Conservation (phyloP, 805 yeast genomes). For the Kuraishia capsulata region DNA sequence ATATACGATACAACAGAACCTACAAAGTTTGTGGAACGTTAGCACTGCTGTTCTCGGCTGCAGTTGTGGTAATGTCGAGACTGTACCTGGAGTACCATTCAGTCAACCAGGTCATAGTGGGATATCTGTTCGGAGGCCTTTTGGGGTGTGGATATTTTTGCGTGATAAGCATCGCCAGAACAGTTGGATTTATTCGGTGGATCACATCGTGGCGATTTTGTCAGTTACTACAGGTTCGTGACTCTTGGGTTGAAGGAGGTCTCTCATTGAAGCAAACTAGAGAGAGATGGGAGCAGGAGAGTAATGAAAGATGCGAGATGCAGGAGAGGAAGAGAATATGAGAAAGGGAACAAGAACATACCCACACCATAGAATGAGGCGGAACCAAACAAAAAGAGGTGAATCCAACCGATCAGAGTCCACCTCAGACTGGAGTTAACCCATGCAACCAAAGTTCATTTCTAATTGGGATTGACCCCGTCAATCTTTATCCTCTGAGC, state of each 20-base stretch:
- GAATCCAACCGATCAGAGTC: too few species aligned
- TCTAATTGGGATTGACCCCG: conserved; percentile 11
- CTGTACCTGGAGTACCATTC: conserved; percentile 77
- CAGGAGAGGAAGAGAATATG: too few species aligned
- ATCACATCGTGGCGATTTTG: conserved; percentile 49
- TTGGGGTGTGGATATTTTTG: conserved; percentile 53
- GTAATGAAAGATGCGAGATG: too few species aligned
- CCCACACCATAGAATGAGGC: too few species aligned
- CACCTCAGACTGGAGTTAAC: too few species aligned
- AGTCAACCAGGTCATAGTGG: conserved; percentile 62
- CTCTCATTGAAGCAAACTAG: conserved; percentile 1
- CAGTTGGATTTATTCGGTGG: conserved; percentile 60
- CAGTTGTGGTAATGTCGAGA: conserved; percentile 56
- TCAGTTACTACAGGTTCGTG: conserved; percentile 45
- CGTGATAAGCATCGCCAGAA: conserved; percentile 45
- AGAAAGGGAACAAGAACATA: too few species aligned
- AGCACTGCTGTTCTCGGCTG: conserved; percentile 18
- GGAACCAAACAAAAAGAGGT: neutral
- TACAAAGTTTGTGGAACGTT: conserved; percentile 21
- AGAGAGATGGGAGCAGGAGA: neutral
- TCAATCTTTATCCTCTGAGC: conserved; percentile 43
- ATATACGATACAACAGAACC: conserved; percentile 2
- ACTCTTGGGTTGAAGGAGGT: conserved; percentile 28
- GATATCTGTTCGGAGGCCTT: conserved; percentile 51
- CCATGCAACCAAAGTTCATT: too few species aligned